Conservation (phyloP, 805 yeast species). For the Peterozyma toletana region DNA sequence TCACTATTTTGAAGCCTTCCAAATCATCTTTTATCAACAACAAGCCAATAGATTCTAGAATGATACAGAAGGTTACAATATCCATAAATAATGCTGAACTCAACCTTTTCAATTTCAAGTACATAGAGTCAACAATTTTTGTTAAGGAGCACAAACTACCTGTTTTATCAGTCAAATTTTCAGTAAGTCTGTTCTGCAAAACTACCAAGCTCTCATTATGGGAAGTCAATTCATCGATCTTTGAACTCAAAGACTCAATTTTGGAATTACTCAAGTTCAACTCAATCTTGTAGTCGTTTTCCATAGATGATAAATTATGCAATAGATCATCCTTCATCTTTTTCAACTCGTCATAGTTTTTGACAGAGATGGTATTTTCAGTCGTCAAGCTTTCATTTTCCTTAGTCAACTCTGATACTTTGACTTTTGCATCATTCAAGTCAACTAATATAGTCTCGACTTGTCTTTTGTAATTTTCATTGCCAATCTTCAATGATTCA, state of each 20-base stretch:
- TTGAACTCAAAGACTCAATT: slow-evolving; percentile 34
- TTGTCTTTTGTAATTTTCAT: slow-evolving; percentile 6
- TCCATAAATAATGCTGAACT: slow-evolving; percentile 28
- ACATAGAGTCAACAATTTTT: slow-evolving; percentile 15
- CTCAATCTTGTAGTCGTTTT: slow-evolving; percentile 49
- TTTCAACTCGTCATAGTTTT: slow-evolving; percentile 18
- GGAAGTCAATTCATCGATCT: slow-evolving; percentile 44
- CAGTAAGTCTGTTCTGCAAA: slow-evolving; percentile 30
- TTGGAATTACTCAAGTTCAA: slow-evolving; percentile 41
- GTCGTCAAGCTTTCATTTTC: slow-evolving; percentile 10
- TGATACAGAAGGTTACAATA: slow-evolving; percentile 42
- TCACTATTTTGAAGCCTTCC: slow-evolving; percentile 40
- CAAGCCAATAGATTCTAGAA: slow-evolving; percentile 73
- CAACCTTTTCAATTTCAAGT: slow-evolving; percentile 33
- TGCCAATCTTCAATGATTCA: slow-evolving; percentile 12
- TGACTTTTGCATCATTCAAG: slow-evolving; percentile 11
- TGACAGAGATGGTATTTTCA: slow-evolving; percentile 16
- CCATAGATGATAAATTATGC: slow-evolving; percentile 63
- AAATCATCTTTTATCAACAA: slow-evolving; percentile 42
- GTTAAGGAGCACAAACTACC: slow-evolving; percentile 13
- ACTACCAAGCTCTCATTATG: slow-evolving; percentile 32
- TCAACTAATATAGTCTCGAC: neutral
- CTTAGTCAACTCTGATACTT: slow-evolving; percentile 11
- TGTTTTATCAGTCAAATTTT: slow-evolving; percentile 17
- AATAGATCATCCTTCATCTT: slow-evolving; percentile 54